Evolutionary conservation across 495 filamentous ascomycete genomes (phyloP), one percentile per base, ranked within the genome.

Genomic region (Aspergillus conjunctus): DNA sequence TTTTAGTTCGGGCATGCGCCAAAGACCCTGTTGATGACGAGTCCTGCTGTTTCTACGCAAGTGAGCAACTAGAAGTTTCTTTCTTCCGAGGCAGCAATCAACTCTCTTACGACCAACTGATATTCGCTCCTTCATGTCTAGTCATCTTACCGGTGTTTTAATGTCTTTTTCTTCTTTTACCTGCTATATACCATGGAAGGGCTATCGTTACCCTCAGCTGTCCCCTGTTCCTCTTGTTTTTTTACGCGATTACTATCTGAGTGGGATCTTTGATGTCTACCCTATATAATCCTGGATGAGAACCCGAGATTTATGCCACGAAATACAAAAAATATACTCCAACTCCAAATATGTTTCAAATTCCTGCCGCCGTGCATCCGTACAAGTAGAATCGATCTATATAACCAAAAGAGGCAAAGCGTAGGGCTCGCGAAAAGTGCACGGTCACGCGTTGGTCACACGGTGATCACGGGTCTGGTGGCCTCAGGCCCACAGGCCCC

Each of bases 401-500:
- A 59, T 61, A 33, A 49, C 58, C 59, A 20, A 39, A 59, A 51
- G 26, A 57, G 63, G 59, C 31, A 65, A 45, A 32, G 33, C 45
- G 41, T 50, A 30, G 50, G 56, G 52, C 32, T 46, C 39, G 37
- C 9, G 37, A 41, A 26, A 11, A 11, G 37, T 41, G 37, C 37
- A 41, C 18, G 39, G 60, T 62, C 57, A 60, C 66, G 63, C 60
- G 61, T 52, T 54, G 51, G 57, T 65, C 55, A 63, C 62, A 60
- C 55, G 59, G 31, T 52, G 41, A 54, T 64, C 65, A 67, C 65
- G 61, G 54, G 61, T 18, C 12, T 60, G 11, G 18, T 37, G 48
- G 66, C 66, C 66, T 68, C 60, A 69, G 57, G 64, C 62, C 62
- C 8, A 9, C 11, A n/a, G 61, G 63, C 66, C 63, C 66, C 66